These are phyloP conservation scores for Crotalaria pallida DNA, from an alignment of 306 rosid species.

Conservation along the genomic window DNA sequence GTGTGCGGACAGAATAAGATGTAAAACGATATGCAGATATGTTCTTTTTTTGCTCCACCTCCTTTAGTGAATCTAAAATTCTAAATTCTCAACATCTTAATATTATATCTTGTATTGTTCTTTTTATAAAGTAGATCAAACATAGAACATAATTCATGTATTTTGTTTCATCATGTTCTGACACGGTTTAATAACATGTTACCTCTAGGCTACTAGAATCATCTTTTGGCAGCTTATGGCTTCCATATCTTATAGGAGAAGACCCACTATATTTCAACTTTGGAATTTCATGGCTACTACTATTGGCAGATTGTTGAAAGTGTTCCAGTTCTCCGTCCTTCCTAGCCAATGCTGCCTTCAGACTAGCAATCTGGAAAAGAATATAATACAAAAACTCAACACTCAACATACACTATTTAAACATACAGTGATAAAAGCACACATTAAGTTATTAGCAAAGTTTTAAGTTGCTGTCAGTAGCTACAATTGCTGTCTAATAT, in stretches of 20 bases:
- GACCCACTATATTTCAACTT: conserved; percentile 48
- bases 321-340: conserved; percentile 60
- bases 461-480: too few relatives aligned
- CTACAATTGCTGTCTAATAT: too few relatives aligned
- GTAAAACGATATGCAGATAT: too few relatives aligned
- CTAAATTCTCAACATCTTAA: too few relatives aligned
- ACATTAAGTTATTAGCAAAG: not conserved
- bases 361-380: conserved; percentile 53
- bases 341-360: conserved; percentile 72
- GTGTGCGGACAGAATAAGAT: too few relatives aligned
- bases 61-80: too few relatives aligned
- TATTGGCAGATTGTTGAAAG: conserved; percentile 27
- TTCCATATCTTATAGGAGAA: conserved; percentile 41
- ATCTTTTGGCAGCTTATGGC: conserved; percentile 41
- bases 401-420: not conserved
- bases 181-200: not conserved
- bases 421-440: not conserved
- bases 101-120: too few relatives aligned
- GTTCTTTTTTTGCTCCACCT: too few relatives aligned
- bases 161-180: too few relatives aligned
- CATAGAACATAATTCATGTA: too few relatives aligned
- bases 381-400: not conserved
- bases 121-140: too few relatives aligned
- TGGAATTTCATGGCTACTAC: conserved; percentile 42
- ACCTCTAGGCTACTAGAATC: conserved; percentile 55